These are phyloP conservation scores for Dactylellina parvicollis DNA, from an alignment of 2,329 filamentous ascomycete genomes.

Conservation along the genomic window DNA sequence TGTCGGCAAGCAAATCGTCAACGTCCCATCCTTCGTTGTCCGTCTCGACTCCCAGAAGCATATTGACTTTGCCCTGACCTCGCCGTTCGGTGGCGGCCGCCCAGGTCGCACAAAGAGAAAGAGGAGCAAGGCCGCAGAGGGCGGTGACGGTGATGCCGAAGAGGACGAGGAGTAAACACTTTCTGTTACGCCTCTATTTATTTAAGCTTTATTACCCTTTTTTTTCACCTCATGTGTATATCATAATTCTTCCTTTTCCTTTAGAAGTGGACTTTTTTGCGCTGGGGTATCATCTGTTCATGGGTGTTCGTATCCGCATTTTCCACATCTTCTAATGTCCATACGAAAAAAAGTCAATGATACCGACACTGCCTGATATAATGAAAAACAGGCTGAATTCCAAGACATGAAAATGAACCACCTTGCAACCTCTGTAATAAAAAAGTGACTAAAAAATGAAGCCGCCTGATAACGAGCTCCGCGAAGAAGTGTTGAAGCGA, in stretches of 20 bases:
- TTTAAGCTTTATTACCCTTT: slow-evolving; percentile 18
- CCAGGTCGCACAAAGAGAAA: slow-evolving; percentile 98
- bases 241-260: slow-evolving; percentile 49
- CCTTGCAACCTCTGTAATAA: not conserved
- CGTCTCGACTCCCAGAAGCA: slow-evolving; percentile 99
- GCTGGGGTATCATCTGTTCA: slow-evolving; percentile 21
- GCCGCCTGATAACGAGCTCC: not conserved
- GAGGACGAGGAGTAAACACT: slow-evolving; percentile 77
- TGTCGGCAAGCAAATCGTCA: slow-evolving; percentile 99
- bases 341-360: slow-evolving; percentile 52
- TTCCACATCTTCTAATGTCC: slow-evolving; percentile 43
- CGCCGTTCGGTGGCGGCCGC: slow-evolving; percentile 96
- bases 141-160: slow-evolving; percentile 79
- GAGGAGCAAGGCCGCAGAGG: slow-evolving; percentile 97
- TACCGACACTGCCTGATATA: slow-evolving; percentile 44
- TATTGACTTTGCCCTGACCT: slow-evolving; percentile 98
- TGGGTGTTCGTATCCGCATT: slow-evolving; percentile 25
- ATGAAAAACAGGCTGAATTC: slow-evolving; percentile 21
- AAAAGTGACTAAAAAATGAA: not conserved
- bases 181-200: slow-evolving; percentile 1
- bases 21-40: slow-evolving; percentile 99
- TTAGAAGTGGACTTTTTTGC: slow-evolving; percentile 29
- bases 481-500: not conserved
- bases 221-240: slow-evolving; percentile 36
- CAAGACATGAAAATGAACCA: slow-evolving; percentile 7